Evolutionary conservation across 106 monocot genomes (phyloP).

Genomic region (Apostasia shenzhenica): DNA sequence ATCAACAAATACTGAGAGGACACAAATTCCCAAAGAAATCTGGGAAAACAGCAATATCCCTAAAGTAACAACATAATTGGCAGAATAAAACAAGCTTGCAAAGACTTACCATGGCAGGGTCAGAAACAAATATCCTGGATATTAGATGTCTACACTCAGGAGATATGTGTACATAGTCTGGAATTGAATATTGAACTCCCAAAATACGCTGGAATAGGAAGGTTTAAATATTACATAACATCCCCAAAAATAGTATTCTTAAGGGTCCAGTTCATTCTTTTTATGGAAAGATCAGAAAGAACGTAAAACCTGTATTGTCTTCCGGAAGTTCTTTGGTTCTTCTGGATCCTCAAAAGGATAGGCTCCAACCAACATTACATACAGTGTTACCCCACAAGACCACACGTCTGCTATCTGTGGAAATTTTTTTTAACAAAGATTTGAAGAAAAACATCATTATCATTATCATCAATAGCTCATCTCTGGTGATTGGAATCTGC

Average conservation of each 20-base stretch:
- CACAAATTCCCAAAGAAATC: too few species aligned
- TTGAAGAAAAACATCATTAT: too few species aligned
- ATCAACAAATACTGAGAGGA: too few species aligned
- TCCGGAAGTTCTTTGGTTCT: too few species aligned
- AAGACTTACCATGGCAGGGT: slow-evolving; percentile 51
- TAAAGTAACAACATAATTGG: too few species aligned
- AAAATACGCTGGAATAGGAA: slow-evolving; percentile 49
- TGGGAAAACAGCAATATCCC: too few species aligned
- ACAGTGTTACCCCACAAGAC: slow-evolving; percentile 79
- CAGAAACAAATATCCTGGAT: slow-evolving; percentile 51
- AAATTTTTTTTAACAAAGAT: not conserved
- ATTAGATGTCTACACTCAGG: slow-evolving; percentile 28
- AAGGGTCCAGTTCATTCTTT: not conserved
- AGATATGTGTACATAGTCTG: slow-evolving; percentile 28
- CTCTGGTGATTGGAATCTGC: too few species aligned
- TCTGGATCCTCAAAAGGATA: slow-evolving; percentile 63
- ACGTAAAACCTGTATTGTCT: slow-evolving; percentile 31
- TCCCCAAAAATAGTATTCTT: not conserved
- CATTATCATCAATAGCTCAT: too few species aligned
- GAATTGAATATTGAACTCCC: slow-evolving; percentile 62
- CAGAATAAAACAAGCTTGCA: too few species aligned
- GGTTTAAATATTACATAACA: not conserved
- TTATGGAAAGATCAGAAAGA: not conserved
- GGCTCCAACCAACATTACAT: slow-evolving; percentile 77
- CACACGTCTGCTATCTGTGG: slow-evolving; percentile 74